Evolutionary conservation across 2,329 filamentous ascomycete genomes (phyloP), one percentile per base, ranked within the genome.

Genomic region (Xylariaceae sp.): DNA sequence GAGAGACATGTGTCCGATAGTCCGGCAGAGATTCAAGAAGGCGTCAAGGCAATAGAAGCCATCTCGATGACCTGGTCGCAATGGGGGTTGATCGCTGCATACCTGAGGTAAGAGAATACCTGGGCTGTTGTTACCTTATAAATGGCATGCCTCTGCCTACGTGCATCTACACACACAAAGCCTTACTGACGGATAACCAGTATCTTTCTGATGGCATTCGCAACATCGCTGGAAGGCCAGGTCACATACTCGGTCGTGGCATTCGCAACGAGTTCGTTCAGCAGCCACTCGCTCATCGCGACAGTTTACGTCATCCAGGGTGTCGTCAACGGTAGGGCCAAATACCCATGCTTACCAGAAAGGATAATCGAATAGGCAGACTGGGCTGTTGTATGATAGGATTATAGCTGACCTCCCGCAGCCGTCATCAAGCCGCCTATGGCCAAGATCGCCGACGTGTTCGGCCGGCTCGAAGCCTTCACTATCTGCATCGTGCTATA

Each of bases 141-240:
- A 37, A 5, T 5, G 10, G 4, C 16, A 37, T 37, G 18, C 20
- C n/a, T 37, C 5, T 16, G 20, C 5, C 3, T 4, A 20, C 5
- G 13, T 18, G n/a, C 15, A 37, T 3, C 10, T 36, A 30, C 8
- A 44, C 4, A 27, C 23, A 30, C 15, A 30, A 36, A 8, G 15
- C 9, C 4, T 37, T 18, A 26, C 39, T 15, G 35, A 20, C 35
- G 15, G 13, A 18, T 37, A 6, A 15, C 4, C 15, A 39, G 75
- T 53, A 72, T 78, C 51, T 70, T 85, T 56, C 75, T 86, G 50
- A 83, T 88, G 74, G 83, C 85, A 16, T 86, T 84, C 62, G 80
- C 81, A 42, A 87, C 84, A 5, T 88, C 84, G n/a, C 75, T 88
- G 15, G 85, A 88, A 67, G 78, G 79, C 13, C 85, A 88, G 65